Base-by-base conservation (phyloP, 805 yeast species). In the Starmerella vitae region DNA sequence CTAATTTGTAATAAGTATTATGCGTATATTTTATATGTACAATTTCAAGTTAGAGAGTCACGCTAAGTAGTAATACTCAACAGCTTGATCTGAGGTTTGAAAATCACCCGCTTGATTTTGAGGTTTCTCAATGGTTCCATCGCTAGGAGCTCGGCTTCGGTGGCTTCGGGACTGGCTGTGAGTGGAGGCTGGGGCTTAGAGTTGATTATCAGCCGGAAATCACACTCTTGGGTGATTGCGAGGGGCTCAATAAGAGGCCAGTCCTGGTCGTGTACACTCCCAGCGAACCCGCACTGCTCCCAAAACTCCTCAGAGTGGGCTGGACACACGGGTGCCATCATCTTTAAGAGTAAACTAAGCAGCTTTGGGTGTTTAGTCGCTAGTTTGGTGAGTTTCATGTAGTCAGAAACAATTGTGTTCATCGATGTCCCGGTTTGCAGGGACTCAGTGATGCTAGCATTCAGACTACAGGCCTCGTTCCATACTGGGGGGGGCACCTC, bases 371-470 rank as follows among this genome's bases (percentile, higher is more conserved):
- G 49, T 5, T 60, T 53, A 27, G 67, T 66, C 3, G 64, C 31
- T 0, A 70, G 67, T 2, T 55, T 46, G 9, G 93, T 78, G 36
- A 77, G 57, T 53, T 85, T 91, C 94, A 85, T 88, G 52, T 74
- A 79, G 54, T 85, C 93, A 0, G 96, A 82, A 19, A 91, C 71
- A 1, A 84, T 75, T 0, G 95, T 86, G 57, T 91, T 88, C 55
- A 88, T 63, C 0, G 85, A 67, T 20, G 79, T 59, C 0, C 72
- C 68, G 1, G 60, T 63, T 18, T 65, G 72, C 39, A 82, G 71
- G 0, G 94, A 73, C 6, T 63, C 65, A 13, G 78, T 70, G 7
- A 84, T 67, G 8, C 69, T 62, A 17, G 54, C 56, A 13, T 76
- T 49, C 31, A 66, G 63, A 3, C 49, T 52, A 48, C 72, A 79